Base-by-base conservation (phyloP, 768 basidiomycete species). In the Lenzites betulinus region DNA sequence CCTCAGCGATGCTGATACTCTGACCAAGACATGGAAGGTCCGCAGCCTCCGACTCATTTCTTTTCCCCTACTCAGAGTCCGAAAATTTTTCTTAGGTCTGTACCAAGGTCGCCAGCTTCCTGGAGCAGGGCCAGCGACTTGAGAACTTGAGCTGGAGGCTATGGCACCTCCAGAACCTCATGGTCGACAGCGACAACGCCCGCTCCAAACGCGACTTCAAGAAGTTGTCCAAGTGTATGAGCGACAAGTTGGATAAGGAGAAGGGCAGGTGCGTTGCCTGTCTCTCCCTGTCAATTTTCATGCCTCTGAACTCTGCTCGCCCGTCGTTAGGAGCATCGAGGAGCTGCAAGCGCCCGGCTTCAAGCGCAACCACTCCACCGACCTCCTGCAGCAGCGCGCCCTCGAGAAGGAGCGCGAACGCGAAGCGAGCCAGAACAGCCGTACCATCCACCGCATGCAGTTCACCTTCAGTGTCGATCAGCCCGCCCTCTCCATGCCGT, bases 21-120 rank as follows among this genome's bases (percentile, higher is more conserved):
- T 94, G 73, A 91, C 92, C 52, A 90, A 87, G 81, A 94, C 92
- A 67, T 94, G 92, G 92, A 93, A 93, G 83, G 92, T 90, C 4
- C 55, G 75, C 60, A 62, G 54, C 72, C 46, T 54, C 53, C 41
- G 22, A 47, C 60, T 51, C 35, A 33, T 13, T 58, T 46, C n/a
- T 46, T 51, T n/a, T 20, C 26, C 52, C 11, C 25, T 46, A 12
- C 46, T 54, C 25, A 43, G 38, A 41, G 30, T 13, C 13, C 23
- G 39, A 47, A 42, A 58, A 51, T 55, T 60, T 57, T 58, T 57
- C 55, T 12, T 56, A 91, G 90, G 90, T 92, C 73, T 93, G 92
- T 77, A 92, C 92, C 22, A 93, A 93, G 79, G 92, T 94, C 63
- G 92, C 91, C 53, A 85, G 89, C 74, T 93, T 85, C 78, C 90